These are phyloP conservation scores for Peniophora sp. DNA, from an alignment of 1,284 basidiomycete genomes.

Conservation along the genomic window DNA sequence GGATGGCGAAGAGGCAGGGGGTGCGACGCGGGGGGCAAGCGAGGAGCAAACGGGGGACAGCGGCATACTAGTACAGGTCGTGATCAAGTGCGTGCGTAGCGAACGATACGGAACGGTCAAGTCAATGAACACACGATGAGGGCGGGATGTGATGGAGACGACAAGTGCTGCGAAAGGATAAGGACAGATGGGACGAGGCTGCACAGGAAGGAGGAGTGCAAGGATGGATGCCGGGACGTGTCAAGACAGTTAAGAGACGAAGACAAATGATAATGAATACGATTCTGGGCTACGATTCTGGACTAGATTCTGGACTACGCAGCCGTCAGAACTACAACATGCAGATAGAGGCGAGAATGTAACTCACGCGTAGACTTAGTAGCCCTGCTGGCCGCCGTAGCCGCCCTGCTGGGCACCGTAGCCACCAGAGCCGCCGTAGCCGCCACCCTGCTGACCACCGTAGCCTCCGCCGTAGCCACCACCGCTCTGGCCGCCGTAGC, in stretches of 20 bases:
- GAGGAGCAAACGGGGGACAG: background rate
- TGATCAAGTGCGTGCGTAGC: background rate
- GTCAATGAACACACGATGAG: background rate
- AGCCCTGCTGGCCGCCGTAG: background rate
- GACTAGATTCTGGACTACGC: background rate
- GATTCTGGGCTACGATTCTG: background rate
- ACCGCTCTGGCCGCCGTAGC: background rate
- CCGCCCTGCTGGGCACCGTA: background rate
- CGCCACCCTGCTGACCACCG: background rate
- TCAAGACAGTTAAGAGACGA: background rate
- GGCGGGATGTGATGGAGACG: background rate
- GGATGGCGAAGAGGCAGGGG: background rate
- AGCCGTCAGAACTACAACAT: background rate
- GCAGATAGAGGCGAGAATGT: background rate
- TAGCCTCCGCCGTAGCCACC: background rate
- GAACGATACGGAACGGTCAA: background rate
- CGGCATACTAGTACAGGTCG: constrained; percentile 1
- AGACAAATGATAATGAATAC: background rate
- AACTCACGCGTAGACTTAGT: background rate
- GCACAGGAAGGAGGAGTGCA: background rate
- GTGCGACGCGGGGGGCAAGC: background rate
- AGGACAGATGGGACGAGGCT: background rate
- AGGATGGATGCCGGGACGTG: background rate
- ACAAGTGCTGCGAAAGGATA: background rate
- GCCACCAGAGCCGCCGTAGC: background rate